Evolutionary conservation across 306 rosid genomes (phyloP).

Genomic region (Vicia villosa): DNA sequence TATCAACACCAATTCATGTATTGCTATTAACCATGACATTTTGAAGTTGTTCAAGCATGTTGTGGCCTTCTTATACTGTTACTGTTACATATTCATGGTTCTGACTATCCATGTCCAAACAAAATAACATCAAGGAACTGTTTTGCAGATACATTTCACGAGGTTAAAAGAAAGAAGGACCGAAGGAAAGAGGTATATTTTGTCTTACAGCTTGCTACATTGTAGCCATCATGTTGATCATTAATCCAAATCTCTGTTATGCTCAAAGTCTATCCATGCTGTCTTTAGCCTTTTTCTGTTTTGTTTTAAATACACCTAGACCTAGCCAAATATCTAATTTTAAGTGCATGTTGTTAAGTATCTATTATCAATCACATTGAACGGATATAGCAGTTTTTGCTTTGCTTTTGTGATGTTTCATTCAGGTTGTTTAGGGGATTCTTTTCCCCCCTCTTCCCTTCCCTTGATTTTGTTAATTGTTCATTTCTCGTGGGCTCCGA

Average conservation of each 20-base stretch:
- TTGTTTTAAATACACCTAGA: conserved; percentile 48
- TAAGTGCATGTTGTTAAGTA: no score
- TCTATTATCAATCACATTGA: not conserved
- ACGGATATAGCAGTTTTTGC: not conserved
- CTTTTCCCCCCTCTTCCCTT: not conserved
- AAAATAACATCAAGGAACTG: conserved; percentile 22
- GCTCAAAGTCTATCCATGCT: not conserved
- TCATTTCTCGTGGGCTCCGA: conserved; percentile 7
- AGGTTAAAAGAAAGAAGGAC: conserved; percentile 87
- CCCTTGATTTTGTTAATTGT: conserved; percentile 7
- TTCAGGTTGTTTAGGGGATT: conserved; percentile 6
- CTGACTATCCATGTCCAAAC: conserved; percentile 9
- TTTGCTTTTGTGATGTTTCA: not conserved
- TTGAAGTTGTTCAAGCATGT: conserved; percentile 15
- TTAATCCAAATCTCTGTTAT: not conserved
- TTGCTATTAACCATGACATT: conserved; percentile 8
- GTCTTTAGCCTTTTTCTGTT: not conserved
- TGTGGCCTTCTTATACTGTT: not conserved
- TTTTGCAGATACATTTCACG: conserved; percentile 84
- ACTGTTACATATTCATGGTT: conserved; percentile 14
- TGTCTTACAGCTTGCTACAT: conserved; percentile 20
- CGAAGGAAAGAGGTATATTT: conserved; percentile 83
- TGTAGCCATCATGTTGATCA: conserved; percentile 17
- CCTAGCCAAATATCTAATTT: no score
- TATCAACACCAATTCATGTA: conserved; percentile 7